A percentile compares a stretch with the other conserved stretches of the same genome.
Evolutionary conservation across 1,284 basidiomycete species (phyloP).

Genomic region (Agroathelia rolfsii): DNA sequence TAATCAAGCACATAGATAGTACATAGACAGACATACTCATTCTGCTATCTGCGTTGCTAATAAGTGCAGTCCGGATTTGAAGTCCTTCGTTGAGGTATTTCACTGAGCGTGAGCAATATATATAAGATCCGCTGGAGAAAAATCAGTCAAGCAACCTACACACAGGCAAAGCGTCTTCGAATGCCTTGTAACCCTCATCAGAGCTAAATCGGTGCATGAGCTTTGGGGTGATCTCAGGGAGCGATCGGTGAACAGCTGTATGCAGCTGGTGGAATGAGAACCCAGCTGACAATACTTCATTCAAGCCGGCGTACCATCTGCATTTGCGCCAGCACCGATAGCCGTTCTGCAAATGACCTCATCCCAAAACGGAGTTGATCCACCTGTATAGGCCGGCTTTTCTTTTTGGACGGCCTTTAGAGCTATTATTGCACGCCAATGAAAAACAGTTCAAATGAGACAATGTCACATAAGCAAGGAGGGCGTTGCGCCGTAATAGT

Average conservation of each 20-base stretch:
- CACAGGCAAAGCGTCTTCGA: conserved; percentile 50
- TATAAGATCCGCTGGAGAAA: conserved; percentile 4
- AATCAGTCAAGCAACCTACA: conserved; percentile 30
- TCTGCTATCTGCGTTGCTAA: conserved; percentile 64
- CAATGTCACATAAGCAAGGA: conserved; percentile 1
- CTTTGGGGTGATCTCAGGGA: conserved; percentile 40
- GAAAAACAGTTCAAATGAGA: too few species aligned
- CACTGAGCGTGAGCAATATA: too few species aligned
- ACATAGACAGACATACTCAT: conserved; percentile 41
- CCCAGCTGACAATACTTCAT: conserved; percentile 11
- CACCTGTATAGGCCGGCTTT: conserved; percentile 37
- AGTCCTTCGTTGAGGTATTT: conserved; percentile 31
- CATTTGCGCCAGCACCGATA: conserved; percentile 57
- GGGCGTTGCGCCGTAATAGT: too few species aligned
- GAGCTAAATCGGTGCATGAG: conserved; percentile 61
- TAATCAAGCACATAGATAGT: conserved; percentile 1
- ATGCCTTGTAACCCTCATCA: conserved; percentile 56
- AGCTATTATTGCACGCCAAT: conserved; percentile 33
- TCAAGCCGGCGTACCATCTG: conserved; percentile 31
- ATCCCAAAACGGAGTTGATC: conserved; percentile 62
- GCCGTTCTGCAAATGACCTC: conserved; percentile 66
- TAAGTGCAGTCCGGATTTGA: conserved; percentile 42
- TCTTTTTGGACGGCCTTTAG: conserved; percentile 49
- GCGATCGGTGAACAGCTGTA: conserved; percentile 40
- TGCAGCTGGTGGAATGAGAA: conserved; percentile 5